phyloP scores from a whole-genome alignment of 2,329 filamentous ascomycete species.

The Parafenestella ontariensis region DNA sequence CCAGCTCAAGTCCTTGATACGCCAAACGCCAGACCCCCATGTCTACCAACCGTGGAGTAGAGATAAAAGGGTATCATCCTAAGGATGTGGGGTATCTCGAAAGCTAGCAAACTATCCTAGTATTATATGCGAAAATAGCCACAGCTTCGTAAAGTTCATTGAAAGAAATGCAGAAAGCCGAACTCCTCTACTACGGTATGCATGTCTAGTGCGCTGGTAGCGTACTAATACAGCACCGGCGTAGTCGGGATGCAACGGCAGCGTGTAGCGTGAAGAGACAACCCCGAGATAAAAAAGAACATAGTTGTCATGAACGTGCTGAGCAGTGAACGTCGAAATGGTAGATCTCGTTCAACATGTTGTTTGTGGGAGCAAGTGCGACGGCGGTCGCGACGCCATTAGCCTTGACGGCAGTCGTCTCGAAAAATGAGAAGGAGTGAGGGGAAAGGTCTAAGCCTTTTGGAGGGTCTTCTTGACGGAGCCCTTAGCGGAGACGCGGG shows the following conservation, averaged over 20 bases:
- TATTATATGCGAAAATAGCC: background rate
- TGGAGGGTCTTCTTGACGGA: constrained; percentile 31
- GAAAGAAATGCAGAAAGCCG: background rate
- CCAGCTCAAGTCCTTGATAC: background rate
- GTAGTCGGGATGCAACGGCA: background rate
- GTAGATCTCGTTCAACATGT: background rate
- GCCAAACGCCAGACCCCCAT: background rate
- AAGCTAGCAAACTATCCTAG: background rate
- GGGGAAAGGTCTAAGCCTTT: constrained; percentile 10
- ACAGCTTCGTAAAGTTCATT: background rate
- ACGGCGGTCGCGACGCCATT: background rate
- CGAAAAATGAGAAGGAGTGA: background rate
- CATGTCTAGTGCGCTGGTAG: constrained; percentile 4
- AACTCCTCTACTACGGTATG: background rate
- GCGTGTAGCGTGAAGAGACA: background rate
- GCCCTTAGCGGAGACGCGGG: constrained; percentile 31
- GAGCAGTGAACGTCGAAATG: background rate
- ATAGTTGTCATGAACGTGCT: background rate
- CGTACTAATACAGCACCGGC: constrained; percentile 1
- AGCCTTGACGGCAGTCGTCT: background rate
- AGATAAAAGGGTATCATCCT: background rate
- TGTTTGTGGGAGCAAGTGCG: background rate
- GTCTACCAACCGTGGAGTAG: background rate
- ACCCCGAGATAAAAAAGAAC: background rate
- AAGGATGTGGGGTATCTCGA: background rate